Conservation (phyloP, 2,329 filamentous ascomycete species). For the Sporothrix phasma region DNA sequence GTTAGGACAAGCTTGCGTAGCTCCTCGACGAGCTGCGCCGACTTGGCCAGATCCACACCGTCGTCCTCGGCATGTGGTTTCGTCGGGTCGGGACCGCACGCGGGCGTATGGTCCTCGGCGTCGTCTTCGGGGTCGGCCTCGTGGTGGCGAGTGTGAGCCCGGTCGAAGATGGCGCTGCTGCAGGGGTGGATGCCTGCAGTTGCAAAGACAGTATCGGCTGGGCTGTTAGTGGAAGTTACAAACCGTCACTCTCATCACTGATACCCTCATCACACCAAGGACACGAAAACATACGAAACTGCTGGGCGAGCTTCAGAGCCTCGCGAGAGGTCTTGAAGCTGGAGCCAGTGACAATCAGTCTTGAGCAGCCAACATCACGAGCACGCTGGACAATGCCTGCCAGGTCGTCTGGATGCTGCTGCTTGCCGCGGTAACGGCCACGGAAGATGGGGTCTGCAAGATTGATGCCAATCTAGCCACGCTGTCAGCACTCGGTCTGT, state of each 20-base stretch:
- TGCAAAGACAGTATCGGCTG: conserved; percentile 73
- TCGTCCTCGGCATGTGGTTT: conserved; percentile 39
- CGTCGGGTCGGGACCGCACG: conserved; percentile 44
- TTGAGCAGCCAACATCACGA: conserved; percentile 66
- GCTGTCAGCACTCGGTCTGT: not conserved
- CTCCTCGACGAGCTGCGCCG: conserved; percentile 41
- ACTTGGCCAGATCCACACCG: conserved; percentile 32
- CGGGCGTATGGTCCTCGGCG: conserved; percentile 34
- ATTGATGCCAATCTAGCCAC: conserved; percentile 74
- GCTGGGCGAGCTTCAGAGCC: conserved; percentile 61
- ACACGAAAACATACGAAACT: conserved; percentile 52
- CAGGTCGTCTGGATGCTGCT: conserved; percentile 64
- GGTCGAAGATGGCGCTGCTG: conserved; percentile 67
- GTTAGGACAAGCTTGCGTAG: conserved; percentile 56
- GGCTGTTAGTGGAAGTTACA: conserved; percentile 2
- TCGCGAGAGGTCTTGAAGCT: conserved; percentile 68
- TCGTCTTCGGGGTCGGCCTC: conserved; percentile 34
- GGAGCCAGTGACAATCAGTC: conserved; percentile 89
- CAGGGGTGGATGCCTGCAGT: conserved; percentile 95
- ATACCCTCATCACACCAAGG: not conserved
- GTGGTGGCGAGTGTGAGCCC: conserved; percentile 35
- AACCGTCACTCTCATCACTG: not conserved
- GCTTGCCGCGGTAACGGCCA: conserved; percentile 72
- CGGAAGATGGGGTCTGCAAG: conserved; percentile 85
- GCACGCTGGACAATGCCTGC: conserved; percentile 70